phyloP scores from a whole-genome alignment of 768 basidiomycete species.

The Leccinum subgranulosum region DNA sequence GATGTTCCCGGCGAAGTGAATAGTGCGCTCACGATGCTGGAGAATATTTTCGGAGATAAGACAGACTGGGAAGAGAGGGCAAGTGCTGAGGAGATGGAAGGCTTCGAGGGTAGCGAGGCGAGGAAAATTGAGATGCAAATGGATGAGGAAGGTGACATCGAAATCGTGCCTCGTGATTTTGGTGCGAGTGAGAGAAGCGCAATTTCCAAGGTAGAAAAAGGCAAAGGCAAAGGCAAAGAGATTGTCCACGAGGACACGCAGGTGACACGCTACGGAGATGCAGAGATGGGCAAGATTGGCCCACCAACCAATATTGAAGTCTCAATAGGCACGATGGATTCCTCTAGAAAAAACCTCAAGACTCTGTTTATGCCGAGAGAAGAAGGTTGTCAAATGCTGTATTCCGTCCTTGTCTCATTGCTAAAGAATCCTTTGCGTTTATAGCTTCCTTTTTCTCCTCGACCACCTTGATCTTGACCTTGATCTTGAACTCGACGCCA shows the following conservation, averaged over 20 bases:
- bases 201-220: background rate
- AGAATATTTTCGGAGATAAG: constrained; percentile 50
- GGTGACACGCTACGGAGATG: constrained; percentile 2
- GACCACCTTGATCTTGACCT: constrained; percentile 72
- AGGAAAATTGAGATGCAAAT: background rate
- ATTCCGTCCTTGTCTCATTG: background rate
- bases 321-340: background rate
- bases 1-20: constrained; percentile 6
- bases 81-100: constrained; percentile 54
- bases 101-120: constrained; percentile 20
- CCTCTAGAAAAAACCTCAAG: constrained; percentile 46
- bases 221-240: constrained; percentile 36
- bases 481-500: constrained; percentile 69
- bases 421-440: background rate
- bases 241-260: background rate
- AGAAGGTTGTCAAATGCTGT: constrained; percentile 44
- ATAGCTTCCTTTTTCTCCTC: constrained; percentile 68
- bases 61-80: constrained; percentile 62
- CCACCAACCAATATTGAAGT: background rate
- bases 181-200: background rate
- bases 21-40: constrained; percentile 35
- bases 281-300: constrained; percentile 10
- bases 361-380: constrained; percentile 72
- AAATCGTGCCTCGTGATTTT: constrained; percentile 13
- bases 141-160: constrained; percentile 27